phyloP scores from a whole-genome alignment of 352 stramenopile genomes.

The Phytophthora sansomeana region DNA sequence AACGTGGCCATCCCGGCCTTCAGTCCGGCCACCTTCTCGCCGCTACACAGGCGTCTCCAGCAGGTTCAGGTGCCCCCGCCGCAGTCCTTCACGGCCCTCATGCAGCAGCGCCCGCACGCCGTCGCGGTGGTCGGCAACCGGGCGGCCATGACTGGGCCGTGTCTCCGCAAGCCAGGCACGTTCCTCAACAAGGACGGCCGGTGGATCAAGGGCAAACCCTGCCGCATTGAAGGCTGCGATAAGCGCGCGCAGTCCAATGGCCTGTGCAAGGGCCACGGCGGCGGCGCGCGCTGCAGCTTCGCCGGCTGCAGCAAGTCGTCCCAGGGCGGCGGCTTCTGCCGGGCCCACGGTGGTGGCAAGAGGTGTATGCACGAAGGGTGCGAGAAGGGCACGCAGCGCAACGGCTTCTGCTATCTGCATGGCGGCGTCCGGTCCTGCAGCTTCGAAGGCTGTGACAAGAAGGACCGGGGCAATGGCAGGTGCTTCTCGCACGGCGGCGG shows the following conservation, averaged over 20 bases:
- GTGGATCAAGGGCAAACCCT: slow-evolving; percentile 90
- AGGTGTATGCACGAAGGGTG: slow-evolving; percentile 77
- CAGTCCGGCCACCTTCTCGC: slow-evolving; percentile 25
- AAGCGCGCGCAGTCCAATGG: slow-evolving; percentile 85
- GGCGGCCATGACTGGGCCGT: slow-evolving; percentile 42
- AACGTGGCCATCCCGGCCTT: slow-evolving; percentile 14
- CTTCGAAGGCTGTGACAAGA: slow-evolving; percentile 78
- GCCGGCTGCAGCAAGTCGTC: slow-evolving; percentile 80
- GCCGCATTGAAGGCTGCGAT: slow-evolving; percentile 73
- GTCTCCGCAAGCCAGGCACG: slow-evolving; percentile 76
- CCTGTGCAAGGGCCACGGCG: slow-evolving; percentile 84
- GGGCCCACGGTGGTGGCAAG: slow-evolving; percentile 83
- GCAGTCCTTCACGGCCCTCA: slow-evolving; percentile 35
- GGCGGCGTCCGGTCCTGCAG: slow-evolving; percentile 78
- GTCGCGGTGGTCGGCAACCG: slow-evolving; percentile 20
- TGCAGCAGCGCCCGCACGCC: slow-evolving; percentile 35
- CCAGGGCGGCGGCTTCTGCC: slow-evolving; percentile 78
- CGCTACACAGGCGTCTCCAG: slow-evolving; percentile 25
- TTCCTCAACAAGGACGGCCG: slow-evolving; percentile 91
- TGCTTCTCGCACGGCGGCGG: slow-evolving; percentile 83
- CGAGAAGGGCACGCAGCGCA: slow-evolving; percentile 82
- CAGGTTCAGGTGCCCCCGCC: slow-evolving; percentile 25
- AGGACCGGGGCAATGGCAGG: slow-evolving; percentile 87
- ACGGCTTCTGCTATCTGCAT: slow-evolving; percentile 85
- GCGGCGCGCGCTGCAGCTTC: slow-evolving; percentile 78